Evolutionary conservation across 1,139 yeast genomes (phyloP).

Genomic region (Yamadazyma membranifaciens): DNA sequence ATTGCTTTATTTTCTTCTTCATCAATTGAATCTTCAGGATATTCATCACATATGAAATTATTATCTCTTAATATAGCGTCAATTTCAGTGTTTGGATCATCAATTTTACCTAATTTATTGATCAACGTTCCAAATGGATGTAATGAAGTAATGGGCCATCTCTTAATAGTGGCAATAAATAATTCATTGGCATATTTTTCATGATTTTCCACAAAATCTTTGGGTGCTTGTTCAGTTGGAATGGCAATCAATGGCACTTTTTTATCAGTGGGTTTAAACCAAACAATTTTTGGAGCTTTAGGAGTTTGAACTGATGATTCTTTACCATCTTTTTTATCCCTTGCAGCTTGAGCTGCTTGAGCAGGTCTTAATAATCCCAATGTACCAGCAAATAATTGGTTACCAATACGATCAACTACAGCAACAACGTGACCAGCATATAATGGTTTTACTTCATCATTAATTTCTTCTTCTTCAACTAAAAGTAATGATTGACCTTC

Average conservation of each 20-base stretch:
- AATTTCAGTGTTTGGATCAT: constrained; percentile 75
- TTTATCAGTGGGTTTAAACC: constrained; percentile 98
- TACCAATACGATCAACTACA: constrained; percentile 94
- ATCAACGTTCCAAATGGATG: constrained; percentile 97
- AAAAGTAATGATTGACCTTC: constrained; percentile 92
- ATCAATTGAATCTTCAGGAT: constrained; percentile 42
- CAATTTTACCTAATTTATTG: constrained; percentile 80
- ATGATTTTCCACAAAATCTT: constrained; percentile 90
- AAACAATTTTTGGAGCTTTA: constrained; percentile 86
- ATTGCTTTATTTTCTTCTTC: constrained; percentile 17
- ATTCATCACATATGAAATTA: constrained; percentile 86
- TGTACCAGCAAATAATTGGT: constrained; percentile 92
- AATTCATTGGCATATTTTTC: constrained; percentile 77
- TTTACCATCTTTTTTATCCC: constrained; percentile 58
- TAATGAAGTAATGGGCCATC: constrained; percentile 98
- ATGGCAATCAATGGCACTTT: constrained; percentile 97
- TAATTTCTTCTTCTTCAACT: constrained; percentile 94
- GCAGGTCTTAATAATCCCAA: constrained; percentile 93
- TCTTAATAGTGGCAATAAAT: constrained; percentile 91
- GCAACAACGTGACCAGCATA: constrained; percentile 99
- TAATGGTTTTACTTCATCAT: constrained; percentile 87
- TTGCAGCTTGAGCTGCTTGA: constrained; percentile 86
- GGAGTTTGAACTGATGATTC: constrained; percentile 49
- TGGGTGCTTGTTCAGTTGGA: constrained; percentile 97
- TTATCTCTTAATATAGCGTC: constrained; percentile 91